Evolutionary conservation across 148 eudicot genomes (phyloP).

Genomic region (Pharnaceum exiguum): DNA sequence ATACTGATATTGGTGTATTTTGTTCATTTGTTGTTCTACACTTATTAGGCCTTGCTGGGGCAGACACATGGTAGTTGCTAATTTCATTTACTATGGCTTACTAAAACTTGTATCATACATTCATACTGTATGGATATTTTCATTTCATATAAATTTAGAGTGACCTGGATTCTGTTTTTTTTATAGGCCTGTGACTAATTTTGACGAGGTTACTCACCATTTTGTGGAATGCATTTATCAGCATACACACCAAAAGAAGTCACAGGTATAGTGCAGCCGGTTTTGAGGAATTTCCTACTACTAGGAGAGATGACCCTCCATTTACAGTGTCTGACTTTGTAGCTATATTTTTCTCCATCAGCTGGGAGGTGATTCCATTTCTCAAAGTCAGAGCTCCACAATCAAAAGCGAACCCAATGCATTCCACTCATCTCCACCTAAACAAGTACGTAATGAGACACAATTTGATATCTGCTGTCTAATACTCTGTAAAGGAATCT

Average conservation of each 20-base stretch:
- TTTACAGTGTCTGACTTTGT: neutral
- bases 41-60: too few species aligned
- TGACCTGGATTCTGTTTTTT: slow-evolving; percentile 6
- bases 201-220: slow-evolving; percentile 76
- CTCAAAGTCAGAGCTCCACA: slow-evolving; percentile 40
- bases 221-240: slow-evolving; percentile 73
- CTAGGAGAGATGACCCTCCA: neutral
- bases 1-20: too few species aligned
- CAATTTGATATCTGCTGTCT: neutral
- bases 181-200: slow-evolving; percentile 70
- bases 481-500: neutral
- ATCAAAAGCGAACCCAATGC: slow-evolving; percentile 44
- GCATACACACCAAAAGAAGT: slow-evolving; percentile 46
- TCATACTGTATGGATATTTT: neutral
- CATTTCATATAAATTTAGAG: neutral
- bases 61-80: too few species aligned
- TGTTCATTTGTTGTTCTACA: too few species aligned
- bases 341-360: slow-evolving; percentile 13
- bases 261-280: slow-evolving; percentile 40
- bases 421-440: slow-evolving; percentile 43
- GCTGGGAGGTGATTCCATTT: slow-evolving; percentile 39
- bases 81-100: too few species aligned
- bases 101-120: neutral
- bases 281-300: neutral
- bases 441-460: slow-evolving; percentile 30